phyloP scores from a whole-genome alignment of 2,329 filamentous ascomycete species.

The Aspergillus calidoustus region DNA sequence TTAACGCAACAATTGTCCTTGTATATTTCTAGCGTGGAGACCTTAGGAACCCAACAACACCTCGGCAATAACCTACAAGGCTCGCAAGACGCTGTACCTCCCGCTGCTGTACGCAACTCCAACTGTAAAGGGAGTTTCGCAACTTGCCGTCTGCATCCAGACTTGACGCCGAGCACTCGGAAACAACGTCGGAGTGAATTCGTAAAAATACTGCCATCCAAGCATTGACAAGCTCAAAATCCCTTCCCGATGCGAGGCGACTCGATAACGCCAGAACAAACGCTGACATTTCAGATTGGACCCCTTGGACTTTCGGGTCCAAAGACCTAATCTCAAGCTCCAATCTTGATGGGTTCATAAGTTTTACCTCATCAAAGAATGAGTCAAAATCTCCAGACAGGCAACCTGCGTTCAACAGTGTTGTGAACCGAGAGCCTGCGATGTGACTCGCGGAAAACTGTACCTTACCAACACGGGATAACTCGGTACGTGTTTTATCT shows the following conservation, averaged over 20 bases:
- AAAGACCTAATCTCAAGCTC: slow-evolving; percentile 91
- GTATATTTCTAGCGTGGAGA: slow-evolving; percentile 48
- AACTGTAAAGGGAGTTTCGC: slow-evolving; percentile 65
- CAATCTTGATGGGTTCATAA: slow-evolving; percentile 79
- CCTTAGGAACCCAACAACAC: slow-evolving; percentile 81
- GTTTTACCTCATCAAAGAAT: slow-evolving; percentile 79
- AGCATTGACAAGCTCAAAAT: slow-evolving; percentile 92
- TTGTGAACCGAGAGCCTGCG: slow-evolving; percentile 49
- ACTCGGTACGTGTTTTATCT: slow-evolving; percentile 51
- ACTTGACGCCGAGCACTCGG: slow-evolving; percentile 50
- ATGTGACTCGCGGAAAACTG: slow-evolving; percentile 51
- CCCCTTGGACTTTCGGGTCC: slow-evolving; percentile 47
- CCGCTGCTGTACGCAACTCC: slow-evolving; percentile 72
- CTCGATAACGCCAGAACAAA: slow-evolving; percentile 83
- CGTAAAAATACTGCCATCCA: slow-evolving; percentile 97
- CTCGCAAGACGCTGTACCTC: slow-evolving; percentile 74
- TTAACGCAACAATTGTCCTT: neutral
- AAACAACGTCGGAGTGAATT: slow-evolving; percentile 70
- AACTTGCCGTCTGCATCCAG: slow-evolving; percentile 52
- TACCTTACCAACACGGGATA: slow-evolving; percentile 71
- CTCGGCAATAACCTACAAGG: slow-evolving; percentile 84
- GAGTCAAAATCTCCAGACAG: slow-evolving; percentile 64
- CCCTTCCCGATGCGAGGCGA: slow-evolving; percentile 69
- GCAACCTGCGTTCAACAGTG: slow-evolving; percentile 52
- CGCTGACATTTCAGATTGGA: slow-evolving; percentile 70